A percentile compares a stretch with the other conserved stretches of the same genome.
Evolutionary conservation across 1,139 yeast genomes (phyloP).

Genomic region (Ogataea hybrid): DNA sequence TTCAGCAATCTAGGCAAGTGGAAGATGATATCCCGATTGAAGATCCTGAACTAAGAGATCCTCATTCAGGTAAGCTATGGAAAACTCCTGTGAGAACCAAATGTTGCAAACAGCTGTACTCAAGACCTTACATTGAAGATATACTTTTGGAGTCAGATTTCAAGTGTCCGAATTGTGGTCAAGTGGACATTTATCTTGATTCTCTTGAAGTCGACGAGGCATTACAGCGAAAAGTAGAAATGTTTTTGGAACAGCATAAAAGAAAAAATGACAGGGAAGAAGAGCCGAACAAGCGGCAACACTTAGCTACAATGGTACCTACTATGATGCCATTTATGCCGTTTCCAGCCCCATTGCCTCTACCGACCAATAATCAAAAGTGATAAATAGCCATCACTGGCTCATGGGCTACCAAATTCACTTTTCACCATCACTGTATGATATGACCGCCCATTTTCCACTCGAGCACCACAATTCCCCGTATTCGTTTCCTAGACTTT

Average conservation of each 20-base stretch:
- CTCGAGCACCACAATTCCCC: constrained; percentile 83
- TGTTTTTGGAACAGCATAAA: constrained; percentile 42
- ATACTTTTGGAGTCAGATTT: constrained; percentile 79
- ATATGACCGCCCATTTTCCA: constrained; percentile 92
- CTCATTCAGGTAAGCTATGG: constrained; percentile 59
- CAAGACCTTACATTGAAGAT: constrained; percentile 68
- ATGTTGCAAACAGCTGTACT: constrained; percentile 66
- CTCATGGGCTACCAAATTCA: too few species aligned
- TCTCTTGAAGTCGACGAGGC: constrained; percentile 61
- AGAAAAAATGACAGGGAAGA: constrained; percentile 14
- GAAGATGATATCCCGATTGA: constrained; percentile 41
- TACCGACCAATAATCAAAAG: constrained; percentile 11
- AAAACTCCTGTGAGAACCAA: constrained; percentile 82
- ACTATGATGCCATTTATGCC: constrained; percentile 22
- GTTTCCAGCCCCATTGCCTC: constrained; percentile 16
- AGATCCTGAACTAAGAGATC: constrained; percentile 61
- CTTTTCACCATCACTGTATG: constrained; percentile 41
- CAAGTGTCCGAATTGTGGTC: constrained; percentile 83
- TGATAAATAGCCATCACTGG: neutral
- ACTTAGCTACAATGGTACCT: constrained; percentile 6
- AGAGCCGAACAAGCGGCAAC: constrained; percentile 14
- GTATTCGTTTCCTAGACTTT: constrained; percentile 51
- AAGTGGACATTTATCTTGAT: constrained; percentile 74
- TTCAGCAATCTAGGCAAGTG: constrained; percentile 48
- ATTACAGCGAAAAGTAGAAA: constrained; percentile 50